A percentile compares a stretch with the other conserved stretches of the same genome.
Evolutionary conservation across 345 rosid species (phyloP).

Genomic region (Xanthoceras sorbifolium): DNA sequence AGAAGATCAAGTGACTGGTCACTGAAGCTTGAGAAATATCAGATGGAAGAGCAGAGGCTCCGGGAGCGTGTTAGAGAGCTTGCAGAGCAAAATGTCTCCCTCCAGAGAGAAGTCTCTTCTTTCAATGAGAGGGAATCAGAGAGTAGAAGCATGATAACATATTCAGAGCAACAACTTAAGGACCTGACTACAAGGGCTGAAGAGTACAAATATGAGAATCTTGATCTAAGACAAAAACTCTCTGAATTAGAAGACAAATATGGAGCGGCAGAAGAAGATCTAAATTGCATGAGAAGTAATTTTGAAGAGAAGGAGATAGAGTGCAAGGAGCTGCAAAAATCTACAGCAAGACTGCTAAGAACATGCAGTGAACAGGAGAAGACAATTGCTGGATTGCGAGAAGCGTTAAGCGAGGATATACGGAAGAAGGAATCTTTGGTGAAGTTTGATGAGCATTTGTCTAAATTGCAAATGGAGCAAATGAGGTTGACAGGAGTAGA

Average conservation of each 20-base stretch:
- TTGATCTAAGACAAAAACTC: slow-evolving; percentile 46
- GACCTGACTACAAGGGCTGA: slow-evolving; percentile 59
- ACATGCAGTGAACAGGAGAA: slow-evolving; percentile 85
- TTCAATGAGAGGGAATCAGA: slow-evolving; percentile 71
- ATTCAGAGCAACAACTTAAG: slow-evolving; percentile 60
- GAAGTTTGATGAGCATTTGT: slow-evolving; percentile 46
- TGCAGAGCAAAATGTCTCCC: slow-evolving; percentile 93
- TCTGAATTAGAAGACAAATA: slow-evolving; percentile 60
- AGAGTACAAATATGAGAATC: slow-evolving; percentile 54
- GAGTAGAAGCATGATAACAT: slow-evolving; percentile 51
- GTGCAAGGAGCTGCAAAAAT: slow-evolving; percentile 86
- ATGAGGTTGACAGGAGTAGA: slow-evolving; percentile 83
- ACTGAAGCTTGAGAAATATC: slow-evolving; percentile 76
- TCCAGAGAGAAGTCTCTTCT: slow-evolving; percentile 80
- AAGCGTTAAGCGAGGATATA: slow-evolving; percentile 45
- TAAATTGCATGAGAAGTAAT: slow-evolving; percentile 55
- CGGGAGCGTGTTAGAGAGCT: slow-evolving; percentile 95
- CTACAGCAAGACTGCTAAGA: slow-evolving; percentile 62
- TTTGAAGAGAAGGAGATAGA: slow-evolving; percentile 88
- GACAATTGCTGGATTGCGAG: slow-evolving; percentile 79
- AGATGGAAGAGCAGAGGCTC: slow-evolving; percentile 83
- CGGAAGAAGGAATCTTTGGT: slow-evolving; percentile 49
- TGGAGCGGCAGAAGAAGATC: slow-evolving; percentile 50
- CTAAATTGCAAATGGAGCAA: slow-evolving; percentile 75
- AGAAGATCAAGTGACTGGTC: slow-evolving; percentile 97